Base-by-base conservation (phyloP, 1,284 basidiomycete genomes). In the Gymnopus androsaceus region DNA sequence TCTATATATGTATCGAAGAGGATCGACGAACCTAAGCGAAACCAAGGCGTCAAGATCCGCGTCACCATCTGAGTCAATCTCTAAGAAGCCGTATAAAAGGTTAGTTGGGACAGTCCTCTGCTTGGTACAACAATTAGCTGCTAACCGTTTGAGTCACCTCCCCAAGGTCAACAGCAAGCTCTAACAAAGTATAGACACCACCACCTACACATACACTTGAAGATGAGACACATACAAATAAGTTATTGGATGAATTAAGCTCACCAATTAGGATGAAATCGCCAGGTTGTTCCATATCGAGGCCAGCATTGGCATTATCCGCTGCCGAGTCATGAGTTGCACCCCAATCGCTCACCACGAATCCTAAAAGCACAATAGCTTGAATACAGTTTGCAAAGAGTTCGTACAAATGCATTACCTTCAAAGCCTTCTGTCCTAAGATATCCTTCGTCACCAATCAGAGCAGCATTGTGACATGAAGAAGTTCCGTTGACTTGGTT, bases 31-130 rank as follows among this genome's bases (percentile, higher is more conserved):
- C n/a, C n/a, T n/a, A 82, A 63, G 33, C 70, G 76, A 61, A 83
- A 87, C 75, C 77, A 90, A 4, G 78, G 76, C 3, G 85, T 81
- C 27, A 89, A 67, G 56, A 90, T 83, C 31, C 85, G 80, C 2
- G 79, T 75, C 0, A 84, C 85, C 84, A 90, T 86, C 63, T 91
- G 82, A 59, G 88, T 76, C 41, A 91, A 65, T 21, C 87, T 75
- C 58, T 73, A 63, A 0, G 73, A 69, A 38, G n/a, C n/a, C 17
- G 28, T 27, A 46, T 83, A n/a, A 12, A 19, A 23, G 33, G 7
- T 49, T 11, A 44, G 27, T 12, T 75, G 27, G 38, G 41, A 38
- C 52, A 17, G 17, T 9, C n/a, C 27, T 31, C 68, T 70, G 19
- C 73, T 67, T 42, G 14, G 63, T 46, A 12, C 15, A 25, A 27